These are phyloP conservation scores for Kwoniella dejecticola DNA, from an alignment of 768 basidiomycete species.

Conservation along the genomic window DNA sequence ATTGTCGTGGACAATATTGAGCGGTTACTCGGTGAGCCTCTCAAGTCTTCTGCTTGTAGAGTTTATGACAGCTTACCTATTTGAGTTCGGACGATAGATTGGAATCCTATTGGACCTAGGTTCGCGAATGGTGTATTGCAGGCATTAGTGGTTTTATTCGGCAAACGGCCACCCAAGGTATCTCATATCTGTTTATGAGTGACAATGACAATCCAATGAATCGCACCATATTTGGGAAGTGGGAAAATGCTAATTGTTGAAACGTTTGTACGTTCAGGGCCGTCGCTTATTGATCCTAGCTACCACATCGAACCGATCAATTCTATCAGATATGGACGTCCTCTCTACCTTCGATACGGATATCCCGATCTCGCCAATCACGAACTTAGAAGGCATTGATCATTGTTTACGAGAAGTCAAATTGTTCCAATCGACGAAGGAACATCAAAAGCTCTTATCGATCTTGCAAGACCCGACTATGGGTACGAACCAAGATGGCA, in stretches of 20 bases:
- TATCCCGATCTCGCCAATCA: slow-evolving; percentile 79
- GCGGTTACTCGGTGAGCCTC: slow-evolving; percentile 74
- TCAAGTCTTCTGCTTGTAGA: neutral
- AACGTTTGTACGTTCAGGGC: slow-evolving; percentile 60
- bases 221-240: too few relatives aligned
- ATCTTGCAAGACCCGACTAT: slow-evolving; percentile 78
- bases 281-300: slow-evolving; percentile 88
- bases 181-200: slow-evolving; percentile 15
- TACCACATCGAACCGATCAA: slow-evolving; percentile 83
- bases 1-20: slow-evolving; percentile 95
- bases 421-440: slow-evolving; percentile 65
- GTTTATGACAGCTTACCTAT: neutral
- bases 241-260: too few relatives aligned
- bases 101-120: slow-evolving; percentile 93
- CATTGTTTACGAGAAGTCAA: slow-evolving; percentile 75
- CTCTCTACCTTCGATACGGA: slow-evolving; percentile 87
- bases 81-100: slow-evolving; percentile 69
- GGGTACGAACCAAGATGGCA: slow-evolving; percentile 54
- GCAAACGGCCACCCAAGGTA: slow-evolving; percentile 89
- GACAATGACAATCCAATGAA: neutral
- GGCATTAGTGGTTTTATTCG: slow-evolving; percentile 81
- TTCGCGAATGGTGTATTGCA: slow-evolving; percentile 95
- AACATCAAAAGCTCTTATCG: slow-evolving; percentile 62
- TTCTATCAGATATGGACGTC: slow-evolving; percentile 84
- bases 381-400: slow-evolving; percentile 70